Percentiles rank a stretch among this genome's conserved stretches.
phyloP scores from a whole-genome alignment of 352 stramenopile genomes.

The Pythium insidiosum region DNA sequence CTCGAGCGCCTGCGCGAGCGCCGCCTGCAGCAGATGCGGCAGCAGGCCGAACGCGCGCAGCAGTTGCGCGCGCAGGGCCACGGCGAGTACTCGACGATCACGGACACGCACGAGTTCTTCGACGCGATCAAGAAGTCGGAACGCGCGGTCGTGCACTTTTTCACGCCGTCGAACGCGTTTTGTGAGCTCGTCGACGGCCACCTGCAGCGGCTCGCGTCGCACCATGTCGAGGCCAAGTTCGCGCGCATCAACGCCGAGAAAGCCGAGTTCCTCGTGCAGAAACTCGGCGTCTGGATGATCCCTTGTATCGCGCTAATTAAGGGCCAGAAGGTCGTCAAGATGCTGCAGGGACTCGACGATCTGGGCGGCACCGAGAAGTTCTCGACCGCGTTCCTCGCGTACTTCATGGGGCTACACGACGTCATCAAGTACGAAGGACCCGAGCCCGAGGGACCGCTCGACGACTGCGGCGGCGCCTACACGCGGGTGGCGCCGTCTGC shows the following conservation, averaged over 20 bases:
- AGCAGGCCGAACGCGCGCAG: constrained; percentile 57
- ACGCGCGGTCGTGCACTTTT: constrained; percentile 94
- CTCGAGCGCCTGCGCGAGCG: constrained; percentile 82
- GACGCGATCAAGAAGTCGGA: constrained; percentile 89
- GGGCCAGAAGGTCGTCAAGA: constrained; percentile 94
- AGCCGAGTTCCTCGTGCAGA: constrained; percentile 94
- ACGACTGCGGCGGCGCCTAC: constrained; percentile 64
- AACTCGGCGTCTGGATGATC: constrained; percentile 94
- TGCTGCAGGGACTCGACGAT: constrained; percentile 94
- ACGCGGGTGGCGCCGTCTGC: constrained; percentile 24
- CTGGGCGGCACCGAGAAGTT: constrained; percentile 93
- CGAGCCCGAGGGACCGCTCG: constrained; percentile 46
- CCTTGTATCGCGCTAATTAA: constrained; percentile 94
- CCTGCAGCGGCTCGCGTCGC: constrained; percentile 81
- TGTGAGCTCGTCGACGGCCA: constrained; percentile 94
- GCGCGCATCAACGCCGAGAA: constrained; percentile 96
- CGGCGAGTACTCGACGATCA: constrained; percentile 86
- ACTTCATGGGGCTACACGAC: constrained; percentile 88
- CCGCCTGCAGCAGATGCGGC: constrained; percentile 69
- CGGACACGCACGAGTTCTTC: constrained; percentile 94
- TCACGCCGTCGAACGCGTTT: constrained; percentile 87
- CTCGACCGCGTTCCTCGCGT: constrained; percentile 87
- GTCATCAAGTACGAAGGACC: constrained; percentile 95
- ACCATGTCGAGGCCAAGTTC: constrained; percentile 94
- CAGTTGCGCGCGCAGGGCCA: constrained; percentile 74